Base-by-base conservation (phyloP, 345 rosid genomes). In the Raphanus raphanistrum region DNA sequence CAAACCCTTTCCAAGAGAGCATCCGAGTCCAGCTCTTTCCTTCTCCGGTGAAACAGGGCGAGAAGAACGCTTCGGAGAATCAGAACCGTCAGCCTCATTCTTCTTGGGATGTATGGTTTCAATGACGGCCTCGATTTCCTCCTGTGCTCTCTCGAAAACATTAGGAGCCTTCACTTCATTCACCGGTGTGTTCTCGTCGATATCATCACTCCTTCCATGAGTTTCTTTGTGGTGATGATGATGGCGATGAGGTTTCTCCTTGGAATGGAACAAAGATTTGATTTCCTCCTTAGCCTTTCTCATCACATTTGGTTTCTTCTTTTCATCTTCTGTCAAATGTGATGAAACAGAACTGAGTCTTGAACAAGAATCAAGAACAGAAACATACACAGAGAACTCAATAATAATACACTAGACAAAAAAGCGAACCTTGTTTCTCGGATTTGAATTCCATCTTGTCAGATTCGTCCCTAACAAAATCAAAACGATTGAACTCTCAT, bases 101-200 rank as follows among this genome's bases (percentile, higher is more conserved):
- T 63, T 73, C 84, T 84, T 80, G 21, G 71, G 79, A 59, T 84
- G 87, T 59, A 89, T 84, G 13, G 88, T 55, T 1, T 78, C 84
- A 0, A 84, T 80, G 32, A 88, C 76, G 6, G 93, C 90, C 33
- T 89, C 90, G 2, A 89, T 70, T 17, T 85, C 93, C 76, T 89
- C 97, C 45, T 89, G 80, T 1, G 83, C 88, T 75, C 90, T 79
- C 63, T 81, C 79, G 7, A 85, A 85, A 6, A 89, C 80, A 79
- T 62, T 88, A 1, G 93, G 93, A 60, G 81, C 90, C 68, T 82
- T 89, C 59, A 91, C 86, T 75, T 87, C 85, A 26, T 73, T 50
- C 9, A 85, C 78, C 0, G 78, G 84, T 0, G 87, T 86, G 77
- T 55, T 77, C 63, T 82, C 88, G 36, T 89, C 50, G 43, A 86